Base-by-base conservation (phyloP, 2,329 filamentous ascomycete genomes). In the Alternaria panax region DNA sequence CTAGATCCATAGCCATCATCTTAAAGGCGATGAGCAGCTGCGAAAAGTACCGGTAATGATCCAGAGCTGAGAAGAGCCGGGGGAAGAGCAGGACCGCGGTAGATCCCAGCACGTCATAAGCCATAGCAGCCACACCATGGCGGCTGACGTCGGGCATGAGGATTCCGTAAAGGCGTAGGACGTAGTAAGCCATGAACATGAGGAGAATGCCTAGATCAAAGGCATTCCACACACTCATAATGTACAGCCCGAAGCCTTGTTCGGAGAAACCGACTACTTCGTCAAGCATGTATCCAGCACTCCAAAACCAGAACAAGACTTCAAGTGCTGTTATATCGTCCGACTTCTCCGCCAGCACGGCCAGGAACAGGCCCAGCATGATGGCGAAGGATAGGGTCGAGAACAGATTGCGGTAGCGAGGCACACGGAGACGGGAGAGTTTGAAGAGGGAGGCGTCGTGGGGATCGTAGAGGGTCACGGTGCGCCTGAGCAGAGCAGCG, bases 201-300 rank as follows among this genome's bases (percentile, higher is more conserved):
- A 96, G 80, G 52, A 97, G 81, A 53, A 97, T 97, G 8, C 93
- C 93, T 36, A 97, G 82, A 74, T 97, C 94, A 77, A 97, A 97
- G 36, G 93, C 88, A 77, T 97, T 97, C 94, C 94, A 97, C 77
- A 97, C 95, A 76, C 92, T 96, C 88, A 97, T 94, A 72, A 97
- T 92, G 79, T 97, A 98, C 28, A 98, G 86, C 36, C 93, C 93
- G 76, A 97, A 97, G 3, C 94, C 94, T 79, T 97, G 93, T 77
- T 98, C 94, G 67, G 93, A 97, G 83, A 97, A 97, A 11, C 93
- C 93, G 18, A 97, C 93, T 22, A 98, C 86, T 79, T 97, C 94
- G 72, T 97, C 94, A 30, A 97, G 87, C 92, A 97, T 96, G 78
- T 96, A 97, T 0, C 94, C 94, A 25, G 92, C 92, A 74, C 92